These are phyloP conservation scores for Cladosporium sphaerospermum DNA, from an alignment of 2,329 filamentous ascomycete genomes.

Conservation along the genomic window DNA sequence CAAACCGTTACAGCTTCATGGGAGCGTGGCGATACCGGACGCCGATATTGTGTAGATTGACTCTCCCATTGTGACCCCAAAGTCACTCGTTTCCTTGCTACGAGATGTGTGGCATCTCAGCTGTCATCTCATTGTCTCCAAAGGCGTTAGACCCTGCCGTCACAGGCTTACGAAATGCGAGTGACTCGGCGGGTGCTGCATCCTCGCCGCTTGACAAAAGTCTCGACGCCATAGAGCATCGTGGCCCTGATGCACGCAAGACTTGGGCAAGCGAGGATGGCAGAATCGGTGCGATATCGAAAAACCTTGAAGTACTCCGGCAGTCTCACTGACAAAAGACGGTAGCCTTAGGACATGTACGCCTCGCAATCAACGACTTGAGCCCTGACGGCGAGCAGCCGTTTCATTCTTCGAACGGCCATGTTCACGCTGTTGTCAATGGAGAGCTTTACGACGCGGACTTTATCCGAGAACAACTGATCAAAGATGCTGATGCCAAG, in stretches of 20 bases:
- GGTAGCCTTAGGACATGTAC: conserved; percentile 39
- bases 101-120: neutral
- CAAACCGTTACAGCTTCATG: no score
- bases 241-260: conserved; percentile 38
- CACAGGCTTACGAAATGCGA: no score
- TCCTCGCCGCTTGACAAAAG: conserved; percentile 22
- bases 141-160: neutral
- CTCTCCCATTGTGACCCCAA: no score
- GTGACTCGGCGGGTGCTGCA: neutral
- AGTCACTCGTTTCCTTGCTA: no score
- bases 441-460: conserved; percentile 51
- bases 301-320: no score
- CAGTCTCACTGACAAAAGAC: neutral
- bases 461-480: conserved; percentile 32
- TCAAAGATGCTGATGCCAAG: conserved; percentile 18
- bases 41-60: no score
- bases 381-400: conserved; percentile 41
- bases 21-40: no score
- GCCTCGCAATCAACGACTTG: conserved; percentile 47
- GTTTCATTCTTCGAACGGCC: conserved; percentile 11
- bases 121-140: neutral
- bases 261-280: conserved; percentile 37
- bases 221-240: conserved; percentile 35
- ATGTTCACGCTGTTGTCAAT: conserved; percentile 49
- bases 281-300: conserved; percentile 30